Evolutionary conservation across 768 basidiomycete genomes (phyloP).

Genomic region (Crassisporium funariophilum): DNA sequence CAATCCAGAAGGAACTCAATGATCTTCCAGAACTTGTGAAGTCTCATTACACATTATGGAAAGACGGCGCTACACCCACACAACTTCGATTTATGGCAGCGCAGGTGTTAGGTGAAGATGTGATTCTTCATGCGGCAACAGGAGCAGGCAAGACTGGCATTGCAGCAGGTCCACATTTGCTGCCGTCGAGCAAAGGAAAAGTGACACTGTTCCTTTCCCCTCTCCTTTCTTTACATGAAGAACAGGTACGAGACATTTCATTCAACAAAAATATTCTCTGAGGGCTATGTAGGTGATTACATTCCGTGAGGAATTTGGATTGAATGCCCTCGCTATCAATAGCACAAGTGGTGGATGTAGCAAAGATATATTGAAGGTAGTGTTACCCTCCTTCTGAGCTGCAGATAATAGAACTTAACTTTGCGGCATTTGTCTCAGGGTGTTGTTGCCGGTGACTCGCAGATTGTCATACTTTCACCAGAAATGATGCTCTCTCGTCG

Average conservation of each 20-base stretch:
- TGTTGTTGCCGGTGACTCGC: conserved; percentile 23
- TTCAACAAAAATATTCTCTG: not conserved
- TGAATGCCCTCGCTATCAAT: conserved; percentile 34
- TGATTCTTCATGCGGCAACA: conserved; percentile 38
- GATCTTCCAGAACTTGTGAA: not conserved
- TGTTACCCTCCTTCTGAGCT: not conserved
- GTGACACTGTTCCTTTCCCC: conserved; percentile 41
- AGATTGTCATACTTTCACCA: conserved; percentile 37
- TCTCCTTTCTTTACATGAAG: conserved; percentile 29
- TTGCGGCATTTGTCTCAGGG: conserved; percentile 18
- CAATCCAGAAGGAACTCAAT: not conserved
- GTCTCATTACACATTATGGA: not conserved
- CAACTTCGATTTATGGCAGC: not conserved
- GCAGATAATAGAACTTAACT: not conserved
- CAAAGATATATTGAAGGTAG: conserved; percentile 23
- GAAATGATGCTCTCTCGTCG: conserved; percentile 33
- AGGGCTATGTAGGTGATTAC: conserved; percentile 26
- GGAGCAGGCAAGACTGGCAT: conserved; percentile 42
- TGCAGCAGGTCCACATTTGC: conserved; percentile 39
- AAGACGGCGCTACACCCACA: not conserved
- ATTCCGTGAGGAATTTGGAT: conserved; percentile 29
- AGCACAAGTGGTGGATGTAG: conserved; percentile 29
- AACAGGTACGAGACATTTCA: conserved; percentile 29
- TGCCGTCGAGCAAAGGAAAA: conserved; percentile 24
- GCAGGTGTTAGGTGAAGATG: conserved; percentile 20